Conservation (phyloP, 169 alveolate genomes). For the Plasmodium sp. region DNA sequence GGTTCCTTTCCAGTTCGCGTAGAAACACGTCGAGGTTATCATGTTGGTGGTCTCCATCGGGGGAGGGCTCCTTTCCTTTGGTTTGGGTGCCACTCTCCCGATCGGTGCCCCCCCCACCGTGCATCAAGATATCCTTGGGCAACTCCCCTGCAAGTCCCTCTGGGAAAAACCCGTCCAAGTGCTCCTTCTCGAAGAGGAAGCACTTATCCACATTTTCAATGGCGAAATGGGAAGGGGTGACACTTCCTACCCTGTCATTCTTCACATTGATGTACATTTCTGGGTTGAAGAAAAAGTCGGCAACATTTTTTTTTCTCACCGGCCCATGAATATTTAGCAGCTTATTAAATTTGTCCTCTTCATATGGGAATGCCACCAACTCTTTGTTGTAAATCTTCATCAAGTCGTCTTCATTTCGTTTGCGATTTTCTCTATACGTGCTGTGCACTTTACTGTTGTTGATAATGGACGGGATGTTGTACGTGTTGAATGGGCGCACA, state of each 20-base stretch:
- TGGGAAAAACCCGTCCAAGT: constrained; percentile 49
- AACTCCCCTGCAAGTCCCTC: constrained; percentile 70
- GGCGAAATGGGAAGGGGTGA: constrained; percentile 18
- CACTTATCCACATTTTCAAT: constrained; percentile 49
- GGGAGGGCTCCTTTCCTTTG: neutral
- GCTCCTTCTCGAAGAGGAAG: constrained; percentile 52
- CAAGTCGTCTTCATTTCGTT: constrained; percentile 31
- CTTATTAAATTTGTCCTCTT: constrained; percentile 53
- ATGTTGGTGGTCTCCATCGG: neutral
- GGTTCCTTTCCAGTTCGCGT: constrained; percentile 9
- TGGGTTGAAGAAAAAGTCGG: constrained; percentile 45
- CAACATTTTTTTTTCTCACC: constrained; percentile 14
- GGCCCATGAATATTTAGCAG: constrained; percentile 38
- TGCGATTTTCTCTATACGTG: constrained; percentile 35
- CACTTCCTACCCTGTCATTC: constrained; percentile 24
- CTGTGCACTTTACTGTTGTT: constrained; percentile 51
- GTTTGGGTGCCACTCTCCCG: neutral
- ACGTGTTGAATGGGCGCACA: constrained; percentile 46
- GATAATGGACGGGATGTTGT: constrained; percentile 41
- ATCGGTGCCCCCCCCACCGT: neutral
- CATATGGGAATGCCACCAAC: constrained; percentile 69
- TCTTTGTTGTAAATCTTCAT: constrained; percentile 59
- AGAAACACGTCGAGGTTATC: constrained; percentile 31
- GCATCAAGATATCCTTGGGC: constrained; percentile 63
- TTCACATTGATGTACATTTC: constrained; percentile 56